Evolutionary conservation across 257 asterid species (phyloP).

Genomic region (Ballota nigra): DNA sequence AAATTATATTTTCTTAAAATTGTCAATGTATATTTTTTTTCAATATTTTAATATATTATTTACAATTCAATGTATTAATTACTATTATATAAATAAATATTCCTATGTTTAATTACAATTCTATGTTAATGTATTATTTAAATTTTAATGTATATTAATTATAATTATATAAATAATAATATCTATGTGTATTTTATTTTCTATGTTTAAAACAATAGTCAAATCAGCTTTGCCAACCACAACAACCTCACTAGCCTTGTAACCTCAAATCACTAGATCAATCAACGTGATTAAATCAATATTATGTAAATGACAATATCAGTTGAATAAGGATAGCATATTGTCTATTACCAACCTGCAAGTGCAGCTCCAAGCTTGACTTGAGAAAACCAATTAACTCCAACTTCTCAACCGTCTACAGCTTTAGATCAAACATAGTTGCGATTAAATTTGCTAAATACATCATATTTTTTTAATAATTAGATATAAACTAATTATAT

Average conservation of each 20-base stretch:
- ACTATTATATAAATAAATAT: too few species aligned
- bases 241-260: conserved; percentile 59
- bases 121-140: too few species aligned
- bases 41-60: too few species aligned
- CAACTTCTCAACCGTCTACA: conserved; percentile 54
- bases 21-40: too few species aligned
- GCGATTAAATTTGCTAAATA: neutral
- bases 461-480: too few species aligned
- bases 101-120: too few species aligned
- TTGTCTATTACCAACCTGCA: conserved; percentile 50
- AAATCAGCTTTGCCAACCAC: conserved; percentile 62
- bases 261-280: conserved; percentile 79
- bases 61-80: too few species aligned
- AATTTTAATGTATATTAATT: too few species aligned
- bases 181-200: too few species aligned
- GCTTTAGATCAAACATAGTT: conserved; percentile 16
- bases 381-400: conserved; percentile 61
- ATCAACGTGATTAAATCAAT: conserved; percentile 16
- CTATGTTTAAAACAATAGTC: conserved; percentile 33
- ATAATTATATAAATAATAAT: too few species aligned
- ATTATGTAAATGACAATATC: conserved; percentile 22
- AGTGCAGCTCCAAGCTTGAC: conserved; percentile 79
- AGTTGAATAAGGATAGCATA: conserved; percentile 14
- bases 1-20: too few species aligned
- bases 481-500: too few species aligned